Evolutionary conservation across 345 rosid genomes (phyloP), one percentile per base, ranked within the genome.

Genomic region (Excoecaria agallocha): DNA sequence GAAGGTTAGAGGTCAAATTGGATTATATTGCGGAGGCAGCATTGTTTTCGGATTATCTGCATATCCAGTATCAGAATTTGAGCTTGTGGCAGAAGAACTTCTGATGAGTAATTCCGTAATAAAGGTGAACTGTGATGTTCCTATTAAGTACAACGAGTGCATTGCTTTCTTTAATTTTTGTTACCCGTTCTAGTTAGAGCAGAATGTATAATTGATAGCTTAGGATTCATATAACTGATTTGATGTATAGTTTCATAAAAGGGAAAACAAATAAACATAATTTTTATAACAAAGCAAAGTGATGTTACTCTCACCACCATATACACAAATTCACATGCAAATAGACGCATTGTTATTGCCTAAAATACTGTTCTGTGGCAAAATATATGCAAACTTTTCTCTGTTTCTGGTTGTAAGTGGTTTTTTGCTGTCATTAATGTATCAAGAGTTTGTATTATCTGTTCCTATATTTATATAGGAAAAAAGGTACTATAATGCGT

Each of bases 11-110:
- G 99, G 99, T 81, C 97, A 95, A 81, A 86, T 95, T 74, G 89
- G 97, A 75, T 82, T 90, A 66, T 91, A 91, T 77, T 81, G 89
- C 69, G 97, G 97, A 78, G 90, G 97, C 82, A 88, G 87, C 84
- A 90, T 95, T 77, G 85, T 84, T 76, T 95, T 95, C 84, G 99
- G 99, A 73, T 82, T 95, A 85, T 86, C 93, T 59, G 84, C 77
- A 25, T 93, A 71, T 79, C 97, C 99, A 71, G 85, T 93, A 58
- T 95, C 99, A 74, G 99, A 95, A 84, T 95, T 95, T 88, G 99
- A 95, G 83, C 97, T 95, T 71, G 93, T 89, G 15, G 99, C 97
- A 5, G 99, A 95, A 84, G 99, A 95, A 80, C 94, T 95, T 81
- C 72, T 95, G 82, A 91, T 95, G 99, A 95, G 99, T 74, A 84